phyloP scores from a whole-genome alignment of 1,284 basidiomycete genomes.

The Ustilago vetiveriae region DNA sequence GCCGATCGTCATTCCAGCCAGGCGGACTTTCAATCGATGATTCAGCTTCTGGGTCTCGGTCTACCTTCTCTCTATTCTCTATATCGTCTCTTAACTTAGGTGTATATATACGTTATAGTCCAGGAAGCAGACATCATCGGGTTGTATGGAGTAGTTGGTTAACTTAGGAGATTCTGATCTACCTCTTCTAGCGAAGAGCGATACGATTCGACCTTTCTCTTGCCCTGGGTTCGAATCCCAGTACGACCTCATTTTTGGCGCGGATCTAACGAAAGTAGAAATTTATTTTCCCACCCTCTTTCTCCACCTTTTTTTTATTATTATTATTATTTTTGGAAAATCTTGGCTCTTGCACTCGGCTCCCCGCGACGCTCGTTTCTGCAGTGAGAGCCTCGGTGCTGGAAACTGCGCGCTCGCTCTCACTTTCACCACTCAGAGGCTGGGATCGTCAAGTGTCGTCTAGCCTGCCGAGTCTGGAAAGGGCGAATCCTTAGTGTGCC shows the following conservation, averaged over 20 bases:
- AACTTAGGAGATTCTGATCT: conserved; percentile 53
- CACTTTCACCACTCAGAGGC: no score
- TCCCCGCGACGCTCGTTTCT: no score
- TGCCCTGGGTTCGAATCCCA: conserved; percentile 56
- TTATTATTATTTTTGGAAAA: no score
- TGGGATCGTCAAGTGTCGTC: no score
- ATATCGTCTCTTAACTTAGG: not conserved
- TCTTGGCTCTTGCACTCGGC: no score
- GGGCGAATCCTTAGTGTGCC: no score
- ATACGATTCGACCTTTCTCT: conserved; percentile 39
- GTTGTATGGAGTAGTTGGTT: conserved; percentile 55
- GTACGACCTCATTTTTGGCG: conserved; percentile 37
- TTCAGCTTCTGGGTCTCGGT: conserved; percentile 16
- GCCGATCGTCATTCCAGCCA: not conserved
- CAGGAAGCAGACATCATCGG: not conserved
- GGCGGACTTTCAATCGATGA: conserved; percentile 2
- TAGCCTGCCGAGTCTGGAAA: no score
- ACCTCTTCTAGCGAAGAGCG: not conserved
- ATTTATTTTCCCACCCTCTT: conserved; percentile 1
- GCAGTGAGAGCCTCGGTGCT: no score
- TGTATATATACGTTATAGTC: not conserved
- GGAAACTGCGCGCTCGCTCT: no score
- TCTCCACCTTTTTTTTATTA: no score
- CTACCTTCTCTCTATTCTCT: no score
- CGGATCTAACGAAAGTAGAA: no score